Evolutionary conservation across 768 basidiomycete species (phyloP), one percentile per base, ranked within the genome.

Genomic region (Lactarius hengduanensis): DNA sequence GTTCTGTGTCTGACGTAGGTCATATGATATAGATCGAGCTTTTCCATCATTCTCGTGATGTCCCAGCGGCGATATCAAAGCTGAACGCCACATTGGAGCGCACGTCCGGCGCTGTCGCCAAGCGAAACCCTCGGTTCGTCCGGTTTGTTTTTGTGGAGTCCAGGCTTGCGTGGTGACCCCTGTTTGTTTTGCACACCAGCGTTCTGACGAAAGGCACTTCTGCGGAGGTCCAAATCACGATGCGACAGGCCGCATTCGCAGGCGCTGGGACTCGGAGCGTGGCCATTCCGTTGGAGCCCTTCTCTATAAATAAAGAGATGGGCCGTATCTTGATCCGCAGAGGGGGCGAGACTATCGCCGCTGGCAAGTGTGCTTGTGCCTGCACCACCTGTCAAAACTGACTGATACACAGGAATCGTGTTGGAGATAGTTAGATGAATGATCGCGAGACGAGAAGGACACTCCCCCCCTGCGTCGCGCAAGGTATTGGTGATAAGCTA

Each of bases 221-320:
- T 11, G 97, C 96, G 30, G 89, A 92, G 71, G 87, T 98, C 0
- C 87, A 93, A 73, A 86, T 98, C 64, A 83, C 86, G 6, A 74
- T 98, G 50, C 86, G 95, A 22, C 78, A 81, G 4, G 78, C 81
- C 1, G 79, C 82, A 16, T 76, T 83, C 8, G 82, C 83, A 7
- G 84, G 85, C 11, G 74, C 81, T 10, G 72, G 78, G 13, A 68
- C 80, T 0, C 73, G 76, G 40, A 78, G 80, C 18, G 80, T 86
- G 9, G 82, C 87, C 2, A 89, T 98, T 30, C 92, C 97, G 15
- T 73, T 98, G 18, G 97, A 98, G 74, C 83, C 91, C 1, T 96
- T 97, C 71, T 77, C 86, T 1, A 78, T 78, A 8, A 98, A 96
- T 78, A 99, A 98, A 77, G 92, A 96, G 63, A 97, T 98, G 97